Base-by-base conservation (phyloP, 2,329 filamentous ascomycete species). In the Calonectria hongkongensis region DNA sequence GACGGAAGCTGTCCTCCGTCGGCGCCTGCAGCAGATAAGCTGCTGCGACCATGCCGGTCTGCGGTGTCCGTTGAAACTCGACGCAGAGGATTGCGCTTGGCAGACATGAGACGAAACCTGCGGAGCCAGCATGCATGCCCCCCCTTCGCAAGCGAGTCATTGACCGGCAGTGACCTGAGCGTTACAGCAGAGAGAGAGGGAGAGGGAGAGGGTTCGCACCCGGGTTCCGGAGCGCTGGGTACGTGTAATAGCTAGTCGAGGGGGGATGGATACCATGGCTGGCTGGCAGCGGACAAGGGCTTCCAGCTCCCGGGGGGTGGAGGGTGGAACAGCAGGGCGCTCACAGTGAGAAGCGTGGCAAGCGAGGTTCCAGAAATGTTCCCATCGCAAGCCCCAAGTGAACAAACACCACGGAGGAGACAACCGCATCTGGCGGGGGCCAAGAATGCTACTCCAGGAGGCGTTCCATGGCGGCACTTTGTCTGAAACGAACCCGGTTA, bases 281-380 rank as follows among this genome's bases (percentile, higher is more conserved):
- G 33, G 33, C 33, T 36, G 33, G 33, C 10, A 36, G 10, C 33
- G 8, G 8, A 36, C 33, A 10, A 36, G 33, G 33, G 33, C 33
- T 9, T 36, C 33, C 9, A 36, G 33, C 33, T 36, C 33, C 10
- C 3, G 33, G 33, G 33, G 33, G 33, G 30, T 5, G 30, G 30
- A 33, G 30, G 30, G 30, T 5, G 30, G 30, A 9, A 33, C 5
- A 33, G 10, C 33, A 36, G 33, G 33, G 33, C 33, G 33, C 33
- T 36, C 33, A 36, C 33, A 36, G 33, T 36, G 33, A 36, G 33
- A 36, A 36, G 33, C 8, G 41, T 60, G 25, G 39, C 39, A 63
- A 43, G 45, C 60, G n/a, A 41, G 45, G 67, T 63, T 70, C 67
- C 65, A 72, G 71, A 73, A 70, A 51, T 70, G 67, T 73, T 73